Conservation (phyloP, 805 yeast genomes). For the Metschnikowia corniflorae region DNA sequence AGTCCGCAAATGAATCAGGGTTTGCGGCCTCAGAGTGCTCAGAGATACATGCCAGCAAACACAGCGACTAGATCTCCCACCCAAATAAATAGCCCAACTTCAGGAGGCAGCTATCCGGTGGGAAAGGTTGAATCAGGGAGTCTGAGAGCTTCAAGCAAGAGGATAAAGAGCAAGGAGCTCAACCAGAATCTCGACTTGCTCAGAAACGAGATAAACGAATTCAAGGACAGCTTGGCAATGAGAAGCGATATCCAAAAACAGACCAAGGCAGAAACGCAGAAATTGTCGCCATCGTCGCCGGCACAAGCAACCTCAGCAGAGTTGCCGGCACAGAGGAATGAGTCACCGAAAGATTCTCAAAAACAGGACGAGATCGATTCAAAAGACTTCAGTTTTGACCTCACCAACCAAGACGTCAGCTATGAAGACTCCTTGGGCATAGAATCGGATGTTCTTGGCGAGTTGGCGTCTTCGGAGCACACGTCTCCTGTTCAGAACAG, state of each 20-base stretch:
- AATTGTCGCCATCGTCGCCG: too few relatives aligned
- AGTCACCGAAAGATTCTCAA: background rate
- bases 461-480: too few relatives aligned
- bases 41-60: background rate
- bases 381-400: conserved; percentile 38
- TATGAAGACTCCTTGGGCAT: conserved; percentile 39
- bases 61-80: background rate
- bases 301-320: background rate
- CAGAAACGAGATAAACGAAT: conserved; percentile 42
- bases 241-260: conserved; percentile 1
- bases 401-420: conserved; percentile 36
- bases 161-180: conserved; percentile 33
- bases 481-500: too few relatives aligned
- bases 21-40: background rate
- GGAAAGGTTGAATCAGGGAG: background rate
- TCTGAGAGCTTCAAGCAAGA: conserved; percentile 4
- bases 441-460: conserved; percentile 27
- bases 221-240: conserved; percentile 38
- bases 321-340: background rate
- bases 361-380: background rate
- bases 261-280: background rate
- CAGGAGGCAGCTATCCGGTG: too few relatives aligned
- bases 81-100: background rate
- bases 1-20: background rate
- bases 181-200: conserved; percentile 40